Base-by-base conservation (phyloP, 768 basidiomycete genomes). In the Lanmaoa pseudosensibilis region DNA sequence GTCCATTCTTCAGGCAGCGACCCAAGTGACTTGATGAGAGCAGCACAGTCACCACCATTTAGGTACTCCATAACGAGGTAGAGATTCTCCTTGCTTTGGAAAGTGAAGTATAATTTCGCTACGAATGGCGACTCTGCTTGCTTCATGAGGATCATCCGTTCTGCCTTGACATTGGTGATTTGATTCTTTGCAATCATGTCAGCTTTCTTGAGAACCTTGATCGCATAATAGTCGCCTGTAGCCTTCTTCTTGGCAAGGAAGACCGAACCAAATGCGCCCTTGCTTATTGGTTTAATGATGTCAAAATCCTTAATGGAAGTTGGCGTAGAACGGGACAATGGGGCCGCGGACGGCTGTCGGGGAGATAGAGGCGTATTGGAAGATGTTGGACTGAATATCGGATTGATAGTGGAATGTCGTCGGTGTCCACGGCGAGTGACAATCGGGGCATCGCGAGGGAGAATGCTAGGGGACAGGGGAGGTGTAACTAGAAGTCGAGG, bases 181-280 rank as follows among this genome's bases (percentile, higher is more conserved):
- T 99, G 97, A 77, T 99, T 99, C 83, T 99, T 99, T 39, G 97
- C 92, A 71, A 99, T 98, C 97, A 99, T 99, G 75, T 99, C 97
- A n/a, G 94, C 93, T 78, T 99, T 99, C 78, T 96, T 98, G 69
- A 99, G 75, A n/a, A 98, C 95, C 75, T 99, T 99, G 84, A 99
- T 96, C 27, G 97, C 97, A 75, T 89, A 99, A 74, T 98, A 98
- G 74, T 98, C 97, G 50, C 97, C 97, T 2, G 97, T 99, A 6
- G 83, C 90, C 66, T 93, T 95, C 83, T 99, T 99, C 80, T 96
- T 98, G 41, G 97, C 92, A 50, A 99, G 81, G 74, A 97, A 99
- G 52, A 99, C 97, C 10, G 94, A 94, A 16, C 97, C 97, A 70
- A 99, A 98, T 2, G 97, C 97, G 51, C 97, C 97, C 69, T 98